Base-by-base conservation (phyloP, 148 eudicot species). In the Camellia japonica region DNA sequence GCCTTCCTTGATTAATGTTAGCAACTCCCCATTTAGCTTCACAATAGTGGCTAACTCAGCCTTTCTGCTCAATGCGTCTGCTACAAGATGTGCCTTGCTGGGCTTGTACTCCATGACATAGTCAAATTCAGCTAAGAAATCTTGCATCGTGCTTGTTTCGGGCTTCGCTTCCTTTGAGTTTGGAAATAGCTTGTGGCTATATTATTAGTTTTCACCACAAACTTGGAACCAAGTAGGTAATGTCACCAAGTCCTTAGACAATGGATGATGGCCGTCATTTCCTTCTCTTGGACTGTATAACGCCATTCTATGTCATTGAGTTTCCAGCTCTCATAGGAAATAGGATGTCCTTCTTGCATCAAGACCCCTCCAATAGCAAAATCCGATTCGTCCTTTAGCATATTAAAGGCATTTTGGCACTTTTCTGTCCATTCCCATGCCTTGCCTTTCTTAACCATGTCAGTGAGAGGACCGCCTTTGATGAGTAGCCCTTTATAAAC, bases 401-500 rank as follows among this genome's bases (percentile, higher is more conserved):
- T 15, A 0, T 30, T 18, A 14, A 13, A 74, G 7, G 43, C 61
- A 11, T 41, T 44, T 54, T 74, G 49, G 47, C 63, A 41, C 63
- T 74, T 49, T 0, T 13, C 46, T 5, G 4, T 4, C 78, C 68
- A 75, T 6, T 0, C 64, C 63, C n/a, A 74, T 0, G 5, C 19
- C 3, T 2, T 2, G 23, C 2, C 41, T 3, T 80, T 80, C 55
- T 80, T 80, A 2, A 80, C 1, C 41, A 80, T 18, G 11, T 80
- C 49, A 1, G 65, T 80, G n/a, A 80, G 11, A 6, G 56, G 64
- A 42, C 56, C 4, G n/a, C 65, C 11, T 7, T 30, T n/a, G n/a
- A n/a, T 3, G 74, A 73, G 58, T 74, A 80, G 12, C 49, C 83
- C 7, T 74, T 3, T 8, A 74, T 19, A 42, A 74, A 74, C 16